Percentiles rank a stretch among this genome's conserved stretches.
Evolutionary conservation across 768 basidiomycete genomes (phyloP).

Genomic region (Lentinula boryana): DNA sequence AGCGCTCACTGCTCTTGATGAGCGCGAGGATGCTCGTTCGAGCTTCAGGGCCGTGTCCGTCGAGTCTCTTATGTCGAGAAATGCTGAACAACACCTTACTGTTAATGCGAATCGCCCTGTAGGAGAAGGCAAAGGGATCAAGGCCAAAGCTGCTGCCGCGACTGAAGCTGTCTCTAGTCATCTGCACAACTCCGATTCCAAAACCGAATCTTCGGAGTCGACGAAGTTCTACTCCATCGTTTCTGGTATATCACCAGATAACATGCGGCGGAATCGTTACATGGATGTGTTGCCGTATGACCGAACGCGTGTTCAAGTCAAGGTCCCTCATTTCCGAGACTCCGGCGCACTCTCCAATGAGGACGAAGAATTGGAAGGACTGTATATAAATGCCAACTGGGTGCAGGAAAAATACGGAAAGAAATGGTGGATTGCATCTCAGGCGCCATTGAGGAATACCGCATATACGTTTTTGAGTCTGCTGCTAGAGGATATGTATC

Average conservation of each 20-base stretch:
- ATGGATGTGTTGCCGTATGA: conserved; percentile 74
- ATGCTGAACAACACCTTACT: neutral
- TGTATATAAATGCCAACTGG: conserved; percentile 83
- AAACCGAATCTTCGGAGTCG: neutral
- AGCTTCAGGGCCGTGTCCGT: neutral
- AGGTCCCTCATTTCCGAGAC: conserved; percentile 10
- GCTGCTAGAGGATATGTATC: conserved; percentile 44
- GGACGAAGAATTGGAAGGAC: conserved; percentile 13
- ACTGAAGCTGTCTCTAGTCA: neutral
- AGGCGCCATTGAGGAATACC: conserved; percentile 70
- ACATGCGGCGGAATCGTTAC: conserved; percentile 61
- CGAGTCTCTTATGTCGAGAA: neutral
- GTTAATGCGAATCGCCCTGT: neutral
- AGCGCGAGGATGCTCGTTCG: neutral
- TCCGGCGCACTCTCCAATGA: neutral
- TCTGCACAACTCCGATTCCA: neutral
- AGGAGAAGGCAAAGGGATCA: neutral
- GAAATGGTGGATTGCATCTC: conserved; percentile 82
- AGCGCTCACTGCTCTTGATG: neutral
- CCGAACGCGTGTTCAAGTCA: conserved; percentile 64
- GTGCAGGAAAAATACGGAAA: conserved; percentile 67
- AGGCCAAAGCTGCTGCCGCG: neutral
- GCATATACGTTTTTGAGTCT: conserved; percentile 73
- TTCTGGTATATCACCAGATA: conserved; percentile 11
- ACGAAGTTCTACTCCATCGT: neutral